Evolutionary conservation across 495 filamentous ascomycete species (phyloP).

Genomic region (Trichocladium antarcticum): DNA sequence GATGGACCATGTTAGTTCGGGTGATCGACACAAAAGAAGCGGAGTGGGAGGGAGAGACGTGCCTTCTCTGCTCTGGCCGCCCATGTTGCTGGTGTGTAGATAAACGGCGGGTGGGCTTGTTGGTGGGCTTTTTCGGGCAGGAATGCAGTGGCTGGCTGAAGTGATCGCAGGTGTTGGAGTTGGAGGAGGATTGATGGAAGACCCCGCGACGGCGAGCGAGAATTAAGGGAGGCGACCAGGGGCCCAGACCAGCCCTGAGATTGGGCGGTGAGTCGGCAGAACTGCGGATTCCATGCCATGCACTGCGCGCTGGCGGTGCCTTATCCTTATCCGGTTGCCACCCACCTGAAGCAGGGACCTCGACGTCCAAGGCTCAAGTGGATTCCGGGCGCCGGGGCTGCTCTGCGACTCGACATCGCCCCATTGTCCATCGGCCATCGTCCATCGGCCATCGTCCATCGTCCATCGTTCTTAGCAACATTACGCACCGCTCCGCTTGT

Average conservation of each 20-base stretch:
- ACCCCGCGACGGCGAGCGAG: neutral
- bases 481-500: neutral
- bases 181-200: neutral
- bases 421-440: too few species aligned
- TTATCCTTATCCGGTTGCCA: too few species aligned
- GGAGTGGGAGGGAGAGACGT: conserved; percentile 4
- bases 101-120: neutral
- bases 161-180: neutral
- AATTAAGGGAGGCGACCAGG: neutral
- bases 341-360: too few species aligned
- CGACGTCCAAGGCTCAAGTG: too few species aligned
- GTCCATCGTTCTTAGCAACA: neutral
- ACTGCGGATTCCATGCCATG: conserved; percentile 7
- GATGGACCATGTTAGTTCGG: conserved; percentile 2
- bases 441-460: neutral
- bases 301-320: too few species aligned
- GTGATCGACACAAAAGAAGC: neutral
- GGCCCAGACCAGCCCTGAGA: neutral
- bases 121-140: neutral
- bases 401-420: too few species aligned
- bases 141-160: neutral
- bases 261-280: conserved; percentile 8
- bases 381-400: too few species aligned
- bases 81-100: conserved; percentile 37
- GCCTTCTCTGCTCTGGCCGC: conserved; percentile 60